Evolutionary conservation across 164 flowering plant species (phyloP), one percentile per base, ranked within the genome.

Genomic region (Vitis riparia): DNA sequence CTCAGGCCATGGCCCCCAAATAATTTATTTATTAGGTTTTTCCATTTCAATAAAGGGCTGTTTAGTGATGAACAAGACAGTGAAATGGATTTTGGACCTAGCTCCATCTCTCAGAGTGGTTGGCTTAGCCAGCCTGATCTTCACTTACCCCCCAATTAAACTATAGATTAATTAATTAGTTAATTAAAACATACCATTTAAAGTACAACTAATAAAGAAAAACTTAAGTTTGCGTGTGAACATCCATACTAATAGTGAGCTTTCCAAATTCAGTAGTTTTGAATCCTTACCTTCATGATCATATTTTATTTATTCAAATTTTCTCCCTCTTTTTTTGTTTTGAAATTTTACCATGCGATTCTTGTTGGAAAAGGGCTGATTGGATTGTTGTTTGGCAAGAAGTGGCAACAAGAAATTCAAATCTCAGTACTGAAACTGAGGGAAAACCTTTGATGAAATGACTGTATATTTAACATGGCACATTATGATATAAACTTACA

Each of bases 81-180:
- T 15, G 71, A 49, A 27, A 59, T 49, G 48, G 64, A 57, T 59
- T 37, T 56, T 67, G 70, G 15, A 19, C 44, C 62, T 49, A 56
- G 51, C 62, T 62, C 72, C 44, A 4, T 32, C 44, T 62, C 55
- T 23, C 27, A 29, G 64, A 71, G 74, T 71, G 69, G 74, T 65
- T 71, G 65, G 69, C 29, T 50, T 12, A 44, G 63, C 58, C 74
- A 71, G 2, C 55, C 48, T 52, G 12, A 70, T 48, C 53, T 56
- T 14, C 32, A 44, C 67, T 62, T 53, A 59, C 53, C 53, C 52
- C 3, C 16, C 3, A 23, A 50, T 11, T 49, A 30, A n/a, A 44
- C 47, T 16, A 55, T 37, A 14, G 11, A 8, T 8, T 1, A 37
- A 58, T 10, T 47, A 68, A 23, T 1, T 23, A 23, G 27, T 23